phyloP scores from a whole-genome alignment of 1,284 basidiomycete species.

The Ceratobasidium sp. region DNA sequence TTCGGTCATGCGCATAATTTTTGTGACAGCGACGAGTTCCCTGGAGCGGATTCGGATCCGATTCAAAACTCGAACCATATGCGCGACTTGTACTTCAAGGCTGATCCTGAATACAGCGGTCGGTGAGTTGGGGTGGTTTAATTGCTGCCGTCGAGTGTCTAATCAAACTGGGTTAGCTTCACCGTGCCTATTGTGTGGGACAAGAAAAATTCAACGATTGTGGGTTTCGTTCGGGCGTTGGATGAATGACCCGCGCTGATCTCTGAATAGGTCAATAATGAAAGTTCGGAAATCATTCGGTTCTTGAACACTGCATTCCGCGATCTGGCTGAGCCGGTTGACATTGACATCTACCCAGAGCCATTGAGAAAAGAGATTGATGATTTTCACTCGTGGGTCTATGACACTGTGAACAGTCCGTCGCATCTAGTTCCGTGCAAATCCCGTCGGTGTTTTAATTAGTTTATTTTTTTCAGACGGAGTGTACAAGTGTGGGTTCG shows the following conservation, averaged over 20 bases:
- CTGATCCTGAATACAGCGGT: conserved; percentile 72
- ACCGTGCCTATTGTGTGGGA: conserved; percentile 97
- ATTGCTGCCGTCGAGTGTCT: not conserved
- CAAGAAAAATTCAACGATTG: conserved; percentile 86
- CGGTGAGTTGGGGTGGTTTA: conserved; percentile 55
- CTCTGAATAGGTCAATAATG: conserved; percentile 71
- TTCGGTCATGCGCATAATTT: not conserved
- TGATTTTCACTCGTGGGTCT: conserved; percentile 86
- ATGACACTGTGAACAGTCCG: conserved; percentile 80
- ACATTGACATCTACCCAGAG: conserved; percentile 81
- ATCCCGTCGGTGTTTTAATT: not conserved
- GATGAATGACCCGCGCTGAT: not conserved
- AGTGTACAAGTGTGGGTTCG: conserved; percentile 92
- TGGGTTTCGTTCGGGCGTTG: conserved; percentile 49
- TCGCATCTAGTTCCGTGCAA: conserved; percentile 24
- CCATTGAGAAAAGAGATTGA: conserved; percentile 81
- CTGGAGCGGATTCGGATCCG: conserved; percentile 75
- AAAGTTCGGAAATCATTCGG: conserved; percentile 92
- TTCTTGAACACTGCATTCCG: conserved; percentile 90
- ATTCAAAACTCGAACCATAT: conserved; percentile 74
- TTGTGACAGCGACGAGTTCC: conserved; percentile 64
- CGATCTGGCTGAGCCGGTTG: conserved; percentile 66
- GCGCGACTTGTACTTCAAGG: conserved; percentile 85
- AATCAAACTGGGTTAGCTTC: conserved; percentile 58
- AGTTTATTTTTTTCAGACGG: conserved; percentile 60